These are phyloP conservation scores for Ocimum tenuiflorum DNA, from an alignment of 257 asterid genomes.

Conservation along the genomic window DNA sequence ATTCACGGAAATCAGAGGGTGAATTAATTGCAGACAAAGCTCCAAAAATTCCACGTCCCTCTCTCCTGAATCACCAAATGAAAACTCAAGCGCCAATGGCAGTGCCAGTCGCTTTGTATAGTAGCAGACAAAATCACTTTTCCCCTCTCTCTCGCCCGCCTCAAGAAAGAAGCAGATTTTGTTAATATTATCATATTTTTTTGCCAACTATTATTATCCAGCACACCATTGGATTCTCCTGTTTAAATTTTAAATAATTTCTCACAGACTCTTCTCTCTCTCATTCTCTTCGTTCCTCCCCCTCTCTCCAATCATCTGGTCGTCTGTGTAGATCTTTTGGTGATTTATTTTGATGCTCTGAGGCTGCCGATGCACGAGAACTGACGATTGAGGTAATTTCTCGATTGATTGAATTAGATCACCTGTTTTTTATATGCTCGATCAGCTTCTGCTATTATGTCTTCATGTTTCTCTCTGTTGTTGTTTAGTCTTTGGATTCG, in stretches of 20 bases:
- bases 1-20: conserved; percentile 24
- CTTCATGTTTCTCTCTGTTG: not conserved
- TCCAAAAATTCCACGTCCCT: conserved; percentile 32
- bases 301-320: not conserved
- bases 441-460: not conserved
- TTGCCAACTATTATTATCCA: conserved; percentile 18
- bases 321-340: not conserved
- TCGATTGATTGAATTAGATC: not conserved
- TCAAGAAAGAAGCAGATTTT: not conserved
- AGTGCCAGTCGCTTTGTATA: not conserved
- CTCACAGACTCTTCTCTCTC: conserved; percentile 4
- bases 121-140: not conserved
- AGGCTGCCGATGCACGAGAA: conserved; percentile 17
- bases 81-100: conserved; percentile 27
- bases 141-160: not conserved
- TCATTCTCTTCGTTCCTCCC: not conserved
- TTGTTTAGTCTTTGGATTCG: not conserved
- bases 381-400: conserved; percentile 26
- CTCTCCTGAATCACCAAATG: conserved; percentile 10
- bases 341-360: not conserved
- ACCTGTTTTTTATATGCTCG: not conserved
- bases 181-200: not conserved
- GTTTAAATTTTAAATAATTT: not conserved
- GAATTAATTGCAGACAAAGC: not conserved
- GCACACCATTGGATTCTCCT: conserved; percentile 18